Evolutionary conservation across 2,329 filamentous ascomycete genomes (phyloP), one percentile per base, ranked within the genome.

Genomic region (Clarireedia monteithiana): DNA sequence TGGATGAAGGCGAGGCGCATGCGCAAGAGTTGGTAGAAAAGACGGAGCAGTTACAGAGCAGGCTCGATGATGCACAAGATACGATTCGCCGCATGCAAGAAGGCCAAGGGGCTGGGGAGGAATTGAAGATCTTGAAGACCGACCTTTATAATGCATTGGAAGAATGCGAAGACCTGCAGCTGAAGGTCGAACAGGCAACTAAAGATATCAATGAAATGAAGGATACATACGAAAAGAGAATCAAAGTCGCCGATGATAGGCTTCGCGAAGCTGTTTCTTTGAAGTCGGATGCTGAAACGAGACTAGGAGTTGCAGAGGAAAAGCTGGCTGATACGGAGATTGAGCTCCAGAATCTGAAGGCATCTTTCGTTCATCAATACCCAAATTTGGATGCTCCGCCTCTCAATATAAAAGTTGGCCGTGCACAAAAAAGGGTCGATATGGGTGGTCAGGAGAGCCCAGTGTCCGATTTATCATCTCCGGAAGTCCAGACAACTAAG

Each of bases 81-180:
- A 48, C 26, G 4, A 55, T 55, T 7, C 14, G 44, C n/a, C 24
- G n/a, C 7, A 6, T 17, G 9, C 27, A 24, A 20, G 27, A 24
- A 3, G 27, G 17, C 14, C 26, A 30, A 44, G 45, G 27, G 4
- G 38, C 26, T 6, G 40, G 17, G 5, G 39, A 45, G 20, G 39
- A 55, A n/a, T 17, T 50, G 5, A 42, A 27, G 40, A 30, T 12
- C 0, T 26, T 26, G 14, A 50, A 44, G 24, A 38, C n/a, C 14
- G 47, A 55, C 26, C 53, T 55, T 5, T 55, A 55, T 10, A 55
- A 55, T 12, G 44, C 53, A 12, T 38, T 55, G 3, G 39, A 55
- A 44, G 53, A 55, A 45, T 48, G 49, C 20, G 53, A 55, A 36
- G 53, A 50, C 26, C 20, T 55, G 6, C 44, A 38, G 14, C 20